phyloP scores from a whole-genome alignment of 1,284 basidiomycete genomes.

The Lignosus rhinocerotis region DNA sequence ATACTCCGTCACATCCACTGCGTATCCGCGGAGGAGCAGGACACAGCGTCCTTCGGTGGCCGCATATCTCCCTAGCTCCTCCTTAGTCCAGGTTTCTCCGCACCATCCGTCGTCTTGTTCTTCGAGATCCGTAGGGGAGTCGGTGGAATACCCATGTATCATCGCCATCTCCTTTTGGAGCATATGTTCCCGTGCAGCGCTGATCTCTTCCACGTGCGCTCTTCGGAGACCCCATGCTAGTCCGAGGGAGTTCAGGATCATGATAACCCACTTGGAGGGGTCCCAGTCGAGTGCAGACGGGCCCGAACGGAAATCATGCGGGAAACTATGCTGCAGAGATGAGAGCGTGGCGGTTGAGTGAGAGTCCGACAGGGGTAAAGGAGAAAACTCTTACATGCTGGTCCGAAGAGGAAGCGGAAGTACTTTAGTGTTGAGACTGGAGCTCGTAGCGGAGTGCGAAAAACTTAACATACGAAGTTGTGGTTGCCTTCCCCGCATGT shows the following conservation, averaged over 20 bases:
- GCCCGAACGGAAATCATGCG: slow-evolving; percentile 72
- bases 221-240: slow-evolving; percentile 51
- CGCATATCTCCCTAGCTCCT: slow-evolving; percentile 39
- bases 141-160: neutral
- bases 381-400: slow-evolving; percentile 34
- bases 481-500: slow-evolving; percentile 81
- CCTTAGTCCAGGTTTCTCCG: slow-evolving; percentile 43
- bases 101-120: slow-evolving; percentile 34
- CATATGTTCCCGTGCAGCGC: slow-evolving; percentile 58
- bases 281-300: slow-evolving; percentile 70
- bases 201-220: slow-evolving; percentile 61
- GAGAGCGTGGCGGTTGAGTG: neutral
- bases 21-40: slow-evolving; percentile 61
- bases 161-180: slow-evolving; percentile 38
- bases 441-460: neutral
- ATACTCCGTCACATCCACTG: slow-evolving; percentile 66
- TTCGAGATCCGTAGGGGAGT: slow-evolving; percentile 2
- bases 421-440: neutral
- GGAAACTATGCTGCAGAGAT: slow-evolving; percentile 67
- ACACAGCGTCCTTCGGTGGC: slow-evolving; percentile 43
- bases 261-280: slow-evolving; percentile 80
- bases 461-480: slow-evolving; percentile 59
- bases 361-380: neutral
- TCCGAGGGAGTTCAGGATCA: slow-evolving; percentile 54
- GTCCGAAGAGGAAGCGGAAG: neutral